These are phyloP conservation scores for Crithidia brevicula DNA, from an alignment of 208 protist genomes.

Conservation along the genomic window DNA sequence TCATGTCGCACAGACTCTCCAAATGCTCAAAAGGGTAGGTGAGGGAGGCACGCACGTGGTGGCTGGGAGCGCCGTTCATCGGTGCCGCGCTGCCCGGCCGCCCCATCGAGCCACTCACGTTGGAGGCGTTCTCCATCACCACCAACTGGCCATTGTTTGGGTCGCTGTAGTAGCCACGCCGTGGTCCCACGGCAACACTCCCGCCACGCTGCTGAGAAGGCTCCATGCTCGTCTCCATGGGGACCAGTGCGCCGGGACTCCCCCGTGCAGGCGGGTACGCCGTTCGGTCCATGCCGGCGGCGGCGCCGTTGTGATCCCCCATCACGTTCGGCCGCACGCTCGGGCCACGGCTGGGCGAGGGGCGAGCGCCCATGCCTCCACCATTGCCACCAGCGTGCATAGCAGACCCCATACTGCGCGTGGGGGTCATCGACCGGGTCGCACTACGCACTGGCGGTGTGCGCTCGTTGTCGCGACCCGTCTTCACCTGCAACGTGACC, in stretches of 20 bases:
- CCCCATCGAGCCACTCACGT: constrained; percentile 3
- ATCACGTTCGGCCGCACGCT: constrained; percentile 13
- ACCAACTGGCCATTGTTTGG: constrained; percentile 27
- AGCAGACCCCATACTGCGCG: constrained; percentile 16
- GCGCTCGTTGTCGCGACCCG: constrained; percentile 25
- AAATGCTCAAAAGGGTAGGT: constrained; percentile 88
- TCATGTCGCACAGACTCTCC: constrained; percentile 84
- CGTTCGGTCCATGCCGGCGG: constrained; percentile 7
- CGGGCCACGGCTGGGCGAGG: constrained; percentile 24
- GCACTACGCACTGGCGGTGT: constrained; percentile 38
- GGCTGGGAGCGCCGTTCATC: background rate
- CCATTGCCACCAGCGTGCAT: background rate
- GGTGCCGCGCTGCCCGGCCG: background rate
- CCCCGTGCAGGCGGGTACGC: constrained; percentile 24
- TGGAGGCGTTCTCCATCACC: constrained; percentile 24
- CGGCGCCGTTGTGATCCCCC: background rate
- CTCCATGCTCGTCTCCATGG: constrained; percentile 36
- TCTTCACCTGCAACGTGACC: constrained; percentile 66
- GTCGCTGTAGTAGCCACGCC: constrained; percentile 25
- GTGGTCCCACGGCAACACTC: constrained; percentile 19
- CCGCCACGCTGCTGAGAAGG: constrained; percentile 16
- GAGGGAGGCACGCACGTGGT: constrained; percentile 52
- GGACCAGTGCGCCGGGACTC: constrained; percentile 26
- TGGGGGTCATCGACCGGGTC: constrained; percentile 34
- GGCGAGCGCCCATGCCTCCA: constrained; percentile 3